A percentile compares a stretch with the other conserved stretches of the same genome.
Evolutionary conservation across 1,284 basidiomycete genomes (phyloP).

Genomic region (Neolentinus lepideus): DNA sequence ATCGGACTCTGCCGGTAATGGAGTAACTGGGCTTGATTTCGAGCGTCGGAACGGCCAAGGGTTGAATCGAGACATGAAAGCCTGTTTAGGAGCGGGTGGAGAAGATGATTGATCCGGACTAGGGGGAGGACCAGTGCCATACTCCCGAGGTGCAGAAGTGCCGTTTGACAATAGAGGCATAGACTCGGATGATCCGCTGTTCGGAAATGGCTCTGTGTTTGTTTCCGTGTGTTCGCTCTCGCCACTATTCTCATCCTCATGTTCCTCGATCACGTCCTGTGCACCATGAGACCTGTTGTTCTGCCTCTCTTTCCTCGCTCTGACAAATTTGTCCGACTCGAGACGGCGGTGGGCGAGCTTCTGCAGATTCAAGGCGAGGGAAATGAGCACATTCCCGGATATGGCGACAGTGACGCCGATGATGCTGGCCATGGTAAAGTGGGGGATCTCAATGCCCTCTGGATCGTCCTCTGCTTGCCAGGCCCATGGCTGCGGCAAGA

Average conservation of each 20-base stretch:
- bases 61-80: constrained; percentile 1
- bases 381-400: constrained; percentile 84
- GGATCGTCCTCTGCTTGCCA: constrained; percentile 11
- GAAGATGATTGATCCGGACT: background rate
- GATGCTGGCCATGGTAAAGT: constrained; percentile 49
- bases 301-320: background rate
- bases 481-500: constrained; percentile 3
- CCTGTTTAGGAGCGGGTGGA: background rate
- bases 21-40: background rate
- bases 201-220: background rate
- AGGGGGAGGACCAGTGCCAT: background rate
- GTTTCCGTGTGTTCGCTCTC: background rate
- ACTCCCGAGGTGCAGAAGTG: background rate
- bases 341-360: constrained; percentile 85
- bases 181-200: background rate
- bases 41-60: background rate
- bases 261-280: background rate
- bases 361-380: constrained; percentile 85
- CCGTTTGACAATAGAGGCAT: background rate
- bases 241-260: constrained; percentile 1
- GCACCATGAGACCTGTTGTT: background rate
- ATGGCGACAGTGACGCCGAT: constrained; percentile 85
- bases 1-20: background rate
- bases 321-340: constrained; percentile 23
- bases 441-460: constrained; percentile 40